A percentile compares a stretch with the other conserved stretches of the same genome.
These are phyloP conservation scores for Petunia secreta DNA, from an alignment of 257 asterid genomes.

Conservation along the genomic window DNA sequence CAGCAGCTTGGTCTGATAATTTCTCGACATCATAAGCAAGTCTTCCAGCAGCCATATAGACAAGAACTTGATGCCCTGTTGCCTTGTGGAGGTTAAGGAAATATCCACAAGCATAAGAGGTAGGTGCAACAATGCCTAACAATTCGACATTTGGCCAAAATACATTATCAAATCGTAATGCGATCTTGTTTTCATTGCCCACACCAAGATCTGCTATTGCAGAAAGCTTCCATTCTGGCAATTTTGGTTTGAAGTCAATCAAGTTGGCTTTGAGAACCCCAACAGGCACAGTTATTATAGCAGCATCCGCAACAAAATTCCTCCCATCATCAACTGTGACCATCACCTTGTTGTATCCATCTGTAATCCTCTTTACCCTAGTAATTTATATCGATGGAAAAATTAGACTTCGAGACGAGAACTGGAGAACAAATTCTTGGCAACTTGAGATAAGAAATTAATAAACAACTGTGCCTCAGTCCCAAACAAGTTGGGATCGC, in stretches of 20 bases:
- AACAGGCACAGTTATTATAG: conserved; percentile 83
- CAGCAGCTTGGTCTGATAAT: conserved; percentile 78
- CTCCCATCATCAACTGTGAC: conserved; percentile 78
- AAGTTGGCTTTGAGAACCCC: conserved; percentile 82
- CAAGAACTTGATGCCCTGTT: conserved; percentile 91
- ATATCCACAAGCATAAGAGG: conserved; percentile 89
- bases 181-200: conserved; percentile 93
- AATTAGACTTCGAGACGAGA: neutral
- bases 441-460: conserved; percentile 16
- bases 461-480: neutral
- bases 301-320: conserved; percentile 82
- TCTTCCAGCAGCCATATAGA: conserved; percentile 97
- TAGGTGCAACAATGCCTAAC: conserved; percentile 79
- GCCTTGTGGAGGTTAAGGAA: conserved; percentile 98
- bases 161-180: conserved; percentile 68
- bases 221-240: conserved; percentile 90
- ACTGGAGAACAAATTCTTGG: neutral
- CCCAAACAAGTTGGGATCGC: too few relatives aligned
- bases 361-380: conserved; percentile 70
- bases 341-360: conserved; percentile 71
- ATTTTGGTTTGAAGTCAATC: conserved; percentile 80
- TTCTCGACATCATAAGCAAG: conserved; percentile 90
- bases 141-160: conserved; percentile 98
- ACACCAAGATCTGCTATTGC: conserved; percentile 94
- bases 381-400: neutral